A percentile compares a stretch with the other conserved stretches of the same genome.
These are phyloP conservation scores for Tuber borchii DNA, from an alignment of 495 filamentous ascomycete species.

Conservation along the genomic window DNA sequence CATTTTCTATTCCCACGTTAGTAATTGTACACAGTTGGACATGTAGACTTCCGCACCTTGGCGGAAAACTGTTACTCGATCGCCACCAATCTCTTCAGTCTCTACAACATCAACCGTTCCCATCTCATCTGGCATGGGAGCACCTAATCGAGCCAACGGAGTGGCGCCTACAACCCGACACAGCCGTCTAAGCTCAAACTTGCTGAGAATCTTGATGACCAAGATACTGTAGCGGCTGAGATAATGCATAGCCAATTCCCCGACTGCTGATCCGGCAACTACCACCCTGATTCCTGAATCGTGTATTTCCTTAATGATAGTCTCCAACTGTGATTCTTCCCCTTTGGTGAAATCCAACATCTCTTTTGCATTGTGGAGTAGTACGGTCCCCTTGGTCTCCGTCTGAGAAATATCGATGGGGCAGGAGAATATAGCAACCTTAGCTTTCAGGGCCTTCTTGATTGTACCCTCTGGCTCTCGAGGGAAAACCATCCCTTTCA, in stretches of 20 bases:
- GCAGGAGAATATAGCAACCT: constrained; percentile 95
- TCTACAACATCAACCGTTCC: constrained; percentile 90
- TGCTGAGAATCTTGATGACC: constrained; percentile 94
- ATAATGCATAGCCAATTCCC: constrained; percentile 94
- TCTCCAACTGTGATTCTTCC: constrained; percentile 86
- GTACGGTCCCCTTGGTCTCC: constrained; percentile 99
- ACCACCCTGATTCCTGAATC: constrained; percentile 90
- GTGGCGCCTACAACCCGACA: constrained; percentile 96
- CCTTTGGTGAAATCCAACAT: constrained; percentile 98
- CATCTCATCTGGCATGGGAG: constrained; percentile 99
- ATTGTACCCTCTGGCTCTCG: constrained; percentile 82
- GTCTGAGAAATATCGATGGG: constrained; percentile 93
- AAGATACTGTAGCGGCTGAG: constrained; percentile 94
- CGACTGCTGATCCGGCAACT: constrained; percentile 81
- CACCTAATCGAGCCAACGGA: constrained; percentile 87
- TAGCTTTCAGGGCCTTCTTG: constrained; percentile 85
- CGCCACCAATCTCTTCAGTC: constrained; percentile 95
- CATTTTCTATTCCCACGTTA: constrained; percentile 55
- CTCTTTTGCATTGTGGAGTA: constrained; percentile 94
- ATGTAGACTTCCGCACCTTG: constrained; percentile 48
- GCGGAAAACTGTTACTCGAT: constrained; percentile 96
- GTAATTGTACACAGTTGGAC: neutral
- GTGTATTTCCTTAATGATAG: constrained; percentile 85
- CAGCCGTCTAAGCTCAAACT: constrained; percentile 88
- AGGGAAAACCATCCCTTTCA: constrained; percentile 98